Percentiles rank a stretch among this genome's conserved stretches.
Conservation (phyloP, 345 rosid species). For the Corchorus capsularis region DNA sequence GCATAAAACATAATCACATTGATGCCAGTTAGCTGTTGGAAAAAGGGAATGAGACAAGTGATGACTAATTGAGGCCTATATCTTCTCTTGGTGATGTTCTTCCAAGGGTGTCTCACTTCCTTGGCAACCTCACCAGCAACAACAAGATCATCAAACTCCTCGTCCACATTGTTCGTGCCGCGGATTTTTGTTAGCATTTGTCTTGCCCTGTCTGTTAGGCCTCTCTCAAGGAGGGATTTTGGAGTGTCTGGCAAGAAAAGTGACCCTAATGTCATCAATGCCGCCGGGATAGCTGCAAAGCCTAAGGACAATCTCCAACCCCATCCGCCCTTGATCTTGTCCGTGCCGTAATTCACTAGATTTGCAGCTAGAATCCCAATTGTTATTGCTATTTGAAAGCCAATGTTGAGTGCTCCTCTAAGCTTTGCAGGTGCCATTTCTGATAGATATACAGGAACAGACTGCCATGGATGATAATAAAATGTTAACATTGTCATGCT, state of each 20-base stretch:
- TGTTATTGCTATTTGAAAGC: conserved; percentile 39
- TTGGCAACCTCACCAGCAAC: background rate
- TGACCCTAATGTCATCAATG: conserved; percentile 29
- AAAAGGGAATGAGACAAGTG: conserved; percentile 30
- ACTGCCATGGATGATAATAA: conserved; percentile 18
- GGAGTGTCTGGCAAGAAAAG: conserved; percentile 44
- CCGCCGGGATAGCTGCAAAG: conserved; percentile 39
- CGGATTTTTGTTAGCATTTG: background rate
- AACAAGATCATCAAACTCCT: background rate
- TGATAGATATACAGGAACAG: conserved; percentile 46
- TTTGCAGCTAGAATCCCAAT: conserved; percentile 40
- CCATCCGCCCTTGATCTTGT: conserved; percentile 20
- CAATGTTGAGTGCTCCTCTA: conserved; percentile 41
- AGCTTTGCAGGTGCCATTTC: conserved; percentile 47
- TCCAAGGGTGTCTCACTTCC: background rate
- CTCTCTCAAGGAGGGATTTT: conserved; percentile 45
- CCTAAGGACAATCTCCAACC: conserved; percentile 49
- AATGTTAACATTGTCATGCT: background rate
- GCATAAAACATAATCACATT: conserved; percentile 36
- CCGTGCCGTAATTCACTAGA: conserved; percentile 33
- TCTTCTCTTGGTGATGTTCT: background rate
- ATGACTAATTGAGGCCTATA: conserved; percentile 1
- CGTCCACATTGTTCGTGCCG: background rate
- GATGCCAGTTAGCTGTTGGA: conserved; percentile 56
- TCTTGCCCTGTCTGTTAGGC: conserved; percentile 26